These are phyloP conservation scores for Rhodotorula graminis DNA, from an alignment of 768 basidiomycete species.

Conservation along the genomic window DNA sequence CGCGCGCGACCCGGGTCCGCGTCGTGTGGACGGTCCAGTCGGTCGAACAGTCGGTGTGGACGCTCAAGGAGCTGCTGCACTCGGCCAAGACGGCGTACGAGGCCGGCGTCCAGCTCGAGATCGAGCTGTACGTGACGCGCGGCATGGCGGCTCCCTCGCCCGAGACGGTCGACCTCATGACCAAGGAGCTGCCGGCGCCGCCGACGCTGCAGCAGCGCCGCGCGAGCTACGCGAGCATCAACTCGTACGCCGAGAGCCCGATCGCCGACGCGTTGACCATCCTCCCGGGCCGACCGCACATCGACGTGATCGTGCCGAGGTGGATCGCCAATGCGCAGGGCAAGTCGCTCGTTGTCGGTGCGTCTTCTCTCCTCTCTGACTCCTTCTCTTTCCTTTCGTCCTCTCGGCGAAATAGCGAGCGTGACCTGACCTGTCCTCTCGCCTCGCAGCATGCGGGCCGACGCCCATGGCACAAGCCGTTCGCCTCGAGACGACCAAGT, in stretches of 20 bases:
- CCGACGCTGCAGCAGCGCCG: slow-evolving; percentile 22
- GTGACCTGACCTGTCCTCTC: background rate
- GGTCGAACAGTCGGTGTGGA: slow-evolving; percentile 29
- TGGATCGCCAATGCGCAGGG: slow-evolving; percentile 22
- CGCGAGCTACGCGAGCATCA: slow-evolving; percentile 11
- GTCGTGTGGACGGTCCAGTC: slow-evolving; percentile 30
- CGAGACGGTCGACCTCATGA: slow-evolving; percentile 26
- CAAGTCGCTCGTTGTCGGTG: slow-evolving; percentile 26
- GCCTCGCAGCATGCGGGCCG: slow-evolving; percentile 15
- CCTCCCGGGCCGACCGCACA: slow-evolving; percentile 9
- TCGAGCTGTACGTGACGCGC: slow-evolving; percentile 30
- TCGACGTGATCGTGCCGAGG: slow-evolving; percentile 18
- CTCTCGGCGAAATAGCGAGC: too few relatives aligned
- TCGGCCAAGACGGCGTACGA: slow-evolving; percentile 33
- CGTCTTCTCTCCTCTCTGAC: background rate
- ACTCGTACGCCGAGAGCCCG: slow-evolving; percentile 13
- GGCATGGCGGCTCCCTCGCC: slow-evolving; percentile 25
- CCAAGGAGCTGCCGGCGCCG: slow-evolving; percentile 28
- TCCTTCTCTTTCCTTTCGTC: background rate
- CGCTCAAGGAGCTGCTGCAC: slow-evolving; percentile 18
- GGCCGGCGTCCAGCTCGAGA: slow-evolving; percentile 26
- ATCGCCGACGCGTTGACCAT: slow-evolving; percentile 25
- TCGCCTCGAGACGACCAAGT: slow-evolving; percentile 24
- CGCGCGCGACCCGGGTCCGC: slow-evolving; percentile 6
- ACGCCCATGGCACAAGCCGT: slow-evolving; percentile 18